A percentile compares a stretch with the other conserved stretches of the same genome.
phyloP scores from a whole-genome alignment of 495 filamentous ascomycete genomes.

The Melanomma pulvis-pyrius region DNA sequence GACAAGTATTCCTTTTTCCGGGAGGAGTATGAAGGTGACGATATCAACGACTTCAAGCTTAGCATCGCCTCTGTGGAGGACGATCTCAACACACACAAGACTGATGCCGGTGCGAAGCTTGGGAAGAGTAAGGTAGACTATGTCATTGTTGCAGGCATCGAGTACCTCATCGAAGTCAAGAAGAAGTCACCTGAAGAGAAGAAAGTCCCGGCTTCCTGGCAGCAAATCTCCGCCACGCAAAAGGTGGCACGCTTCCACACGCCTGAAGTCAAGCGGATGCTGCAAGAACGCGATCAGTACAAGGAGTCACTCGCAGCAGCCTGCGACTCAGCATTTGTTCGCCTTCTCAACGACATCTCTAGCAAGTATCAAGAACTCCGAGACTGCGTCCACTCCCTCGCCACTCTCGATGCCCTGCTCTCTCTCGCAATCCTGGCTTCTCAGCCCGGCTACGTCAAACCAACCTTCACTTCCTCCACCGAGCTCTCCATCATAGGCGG shows the following conservation, averaged over 20 bases:
- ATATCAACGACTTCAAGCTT: conserved; percentile 83
- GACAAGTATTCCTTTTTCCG: conserved; percentile 96
- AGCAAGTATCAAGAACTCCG: conserved; percentile 84
- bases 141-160: conserved; percentile 81
- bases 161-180: conserved; percentile 90
- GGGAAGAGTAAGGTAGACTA: conserved; percentile 73
- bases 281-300: conserved; percentile 91
- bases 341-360: conserved; percentile 71
- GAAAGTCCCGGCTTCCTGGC: conserved; percentile 88
- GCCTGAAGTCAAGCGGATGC: conserved; percentile 77
- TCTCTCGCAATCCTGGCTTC: conserved; percentile 81
- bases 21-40: conserved; percentile 80
- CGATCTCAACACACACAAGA: conserved; percentile 76
- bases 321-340: conserved; percentile 81
- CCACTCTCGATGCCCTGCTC: conserved; percentile 85
- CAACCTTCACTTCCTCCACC: conserved; percentile 70
- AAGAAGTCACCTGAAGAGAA: conserved; percentile 69
- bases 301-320: conserved; percentile 90
- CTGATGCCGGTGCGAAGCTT: conserved; percentile 68
- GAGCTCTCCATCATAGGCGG: conserved; percentile 74
- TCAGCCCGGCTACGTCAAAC: conserved; percentile 89
- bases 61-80: conserved; percentile 89
- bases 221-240: conserved; percentile 92
- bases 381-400: conserved; percentile 83
- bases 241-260: conserved; percentile 92